Percentiles rank a stretch among this genome's conserved stretches.
Evolutionary conservation across 805 yeast species (phyloP).

Genomic region (Lipomyces yamadae): DNA sequence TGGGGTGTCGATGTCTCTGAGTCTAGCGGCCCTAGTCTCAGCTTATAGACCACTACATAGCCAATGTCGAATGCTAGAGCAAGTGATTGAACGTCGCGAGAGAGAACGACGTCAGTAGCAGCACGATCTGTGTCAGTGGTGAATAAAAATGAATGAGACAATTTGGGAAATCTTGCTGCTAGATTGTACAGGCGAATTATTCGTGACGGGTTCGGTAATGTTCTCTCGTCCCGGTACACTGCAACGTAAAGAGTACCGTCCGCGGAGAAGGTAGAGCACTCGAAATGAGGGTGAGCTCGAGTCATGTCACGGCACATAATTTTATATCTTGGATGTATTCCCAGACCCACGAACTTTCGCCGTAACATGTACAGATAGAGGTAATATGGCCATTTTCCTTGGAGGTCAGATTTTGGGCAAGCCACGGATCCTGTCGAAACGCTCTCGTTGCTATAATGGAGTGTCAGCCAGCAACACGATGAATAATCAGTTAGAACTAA

Average conservation of each 20-base stretch:
- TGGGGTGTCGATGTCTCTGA: not conserved
- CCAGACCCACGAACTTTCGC: slow-evolving; percentile 24
- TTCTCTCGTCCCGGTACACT: slow-evolving; percentile 18
- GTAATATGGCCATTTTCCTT: slow-evolving; percentile 13
- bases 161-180: slow-evolving; percentile 6
- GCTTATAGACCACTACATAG: slow-evolving; percentile 34
- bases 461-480: not conserved
- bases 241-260: slow-evolving; percentile 28
- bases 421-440: not conserved
- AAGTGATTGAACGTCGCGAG: slow-evolving; percentile 25
- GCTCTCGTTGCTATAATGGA: not conserved
- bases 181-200: slow-evolving; percentile 24
- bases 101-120: slow-evolving; percentile 21
- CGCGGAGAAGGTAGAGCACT: slow-evolving; percentile 26
- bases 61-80: slow-evolving; percentile 33
- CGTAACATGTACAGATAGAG: slow-evolving; percentile 28
- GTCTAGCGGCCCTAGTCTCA: not conserved
- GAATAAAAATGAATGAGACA: slow-evolving; percentile 13
- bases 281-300: slow-evolving; percentile 24
- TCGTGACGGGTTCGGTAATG: slow-evolving; percentile 27
- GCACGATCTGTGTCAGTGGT: slow-evolving; percentile 13
- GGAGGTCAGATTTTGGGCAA: slow-evolving; percentile 12
- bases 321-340: slow-evolving; percentile 6
- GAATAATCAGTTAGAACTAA: not conserved
- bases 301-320: slow-evolving; percentile 1